Base-by-base conservation (phyloP, 1,284 basidiomycete species). In the Ceratobasidium sp. region DNA sequence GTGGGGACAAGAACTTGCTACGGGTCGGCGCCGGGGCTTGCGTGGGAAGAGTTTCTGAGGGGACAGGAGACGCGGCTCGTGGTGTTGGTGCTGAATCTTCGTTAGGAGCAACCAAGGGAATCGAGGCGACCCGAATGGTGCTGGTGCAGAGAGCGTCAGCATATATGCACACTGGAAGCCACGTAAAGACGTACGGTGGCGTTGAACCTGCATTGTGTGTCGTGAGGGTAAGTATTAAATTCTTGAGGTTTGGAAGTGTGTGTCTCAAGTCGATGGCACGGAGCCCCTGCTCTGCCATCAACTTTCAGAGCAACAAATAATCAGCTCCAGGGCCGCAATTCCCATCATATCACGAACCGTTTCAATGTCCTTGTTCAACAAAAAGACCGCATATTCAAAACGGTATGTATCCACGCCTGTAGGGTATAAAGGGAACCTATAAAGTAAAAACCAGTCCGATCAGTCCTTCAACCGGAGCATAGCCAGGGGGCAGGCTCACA, bases 301-400 rank as follows among this genome's bases (percentile, higher is more conserved):
- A 89, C 95, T 98, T 80, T 40, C 22, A 44, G 52, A 17, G 44
- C 67, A 78, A 46, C 66, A 43, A 78, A 73, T 73, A 64, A 64
- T 68, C 77, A 65, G 79, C 54, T 77, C 78, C 65, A 54, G 62
- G 80, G 37, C 70, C 75, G 77, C 5, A 44, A 13, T 19, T 34
- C 59, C 40, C 67, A 74, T 73, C 76, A 13, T 62, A 77, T 34
- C 46, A 80, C 89, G 80, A 80, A 96, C 95, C 88, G 96, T 88
- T 85, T 99, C 97, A 79, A 99, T 96, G 83, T 99, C 88, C 85
- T 99, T 99, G 86, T 99, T 99, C 51, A 99, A 87, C 64, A 99
- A 85, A 83, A 98, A 99, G 3, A 99, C 96, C 9, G 92, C 98
- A 84, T 99, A 99, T 83, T 99, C 97, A 83, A 98, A 99, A 37